Percentiles rank a stretch among this genome's conserved stretches.
Conservation (phyloP, 305 asterid genomes). For the Solanum hybrid region DNA sequence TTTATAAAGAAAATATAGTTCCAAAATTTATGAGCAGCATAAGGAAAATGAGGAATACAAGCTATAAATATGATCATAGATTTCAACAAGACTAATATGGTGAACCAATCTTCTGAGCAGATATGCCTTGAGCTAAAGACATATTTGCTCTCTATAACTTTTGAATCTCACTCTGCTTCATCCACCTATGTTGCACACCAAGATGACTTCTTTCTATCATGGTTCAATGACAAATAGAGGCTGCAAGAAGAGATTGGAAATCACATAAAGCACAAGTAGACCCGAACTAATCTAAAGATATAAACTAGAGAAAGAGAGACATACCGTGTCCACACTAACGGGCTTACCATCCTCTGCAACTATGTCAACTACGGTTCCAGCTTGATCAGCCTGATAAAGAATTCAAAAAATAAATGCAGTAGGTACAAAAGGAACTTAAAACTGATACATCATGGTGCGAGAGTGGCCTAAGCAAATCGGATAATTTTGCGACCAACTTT, state of each 20-base stretch:
- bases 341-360: conserved; percentile 73
- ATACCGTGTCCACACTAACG: conserved; percentile 63
- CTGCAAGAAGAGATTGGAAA: conserved; percentile 29
- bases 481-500: neutral
- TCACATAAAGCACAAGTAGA: conserved; percentile 2
- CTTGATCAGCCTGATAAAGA: conserved; percentile 49
- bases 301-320: conserved; percentile 11
- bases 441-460: neutral
- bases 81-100: neutral
- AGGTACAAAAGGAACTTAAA: neutral
- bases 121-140: neutral
- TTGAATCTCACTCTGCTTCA: neutral
- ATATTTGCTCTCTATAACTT: neutral
- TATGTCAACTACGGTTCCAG: conserved; percentile 78
- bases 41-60: conserved; percentile 5
- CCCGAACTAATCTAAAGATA: neutral
- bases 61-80: conserved; percentile 1
- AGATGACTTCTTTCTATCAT: conserved; percentile 2
- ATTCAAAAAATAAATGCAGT: neutral
- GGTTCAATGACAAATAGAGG: conserved; percentile 78
- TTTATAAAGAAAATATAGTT: conserved; percentile 4
- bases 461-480: neutral
- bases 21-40: conserved; percentile 7
- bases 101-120: neutral
- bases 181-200: conserved; percentile 6